Evolutionary conservation across 805 yeast species (phyloP).

Genomic region (Kluyveromyces nonfermentans): DNA sequence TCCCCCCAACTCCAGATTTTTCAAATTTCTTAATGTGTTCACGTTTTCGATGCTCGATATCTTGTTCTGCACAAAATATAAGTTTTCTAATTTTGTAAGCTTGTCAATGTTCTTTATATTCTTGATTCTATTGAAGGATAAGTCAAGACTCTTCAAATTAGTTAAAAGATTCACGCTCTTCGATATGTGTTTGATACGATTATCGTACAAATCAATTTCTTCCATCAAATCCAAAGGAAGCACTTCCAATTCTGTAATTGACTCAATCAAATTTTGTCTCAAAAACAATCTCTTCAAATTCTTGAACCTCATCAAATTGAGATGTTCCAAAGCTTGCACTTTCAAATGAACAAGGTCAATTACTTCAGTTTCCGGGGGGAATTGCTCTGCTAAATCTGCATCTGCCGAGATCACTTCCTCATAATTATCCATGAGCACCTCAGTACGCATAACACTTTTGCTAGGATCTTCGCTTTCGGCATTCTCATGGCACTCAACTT

Average conservation of each 20-base stretch:
- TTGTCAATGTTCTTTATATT: conserved; percentile 71
- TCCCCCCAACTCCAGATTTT: conserved; percentile 84
- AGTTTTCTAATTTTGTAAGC: conserved; percentile 49
- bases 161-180: conserved; percentile 52
- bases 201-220: conserved; percentile 86
- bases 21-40: conserved; percentile 44
- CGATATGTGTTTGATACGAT: conserved; percentile 79
- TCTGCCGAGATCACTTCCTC: conserved; percentile 58
- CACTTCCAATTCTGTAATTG: conserved; percentile 60
- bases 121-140: conserved; percentile 83
- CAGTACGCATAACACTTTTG: background rate
- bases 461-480: background rate
- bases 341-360: conserved; percentile 65
- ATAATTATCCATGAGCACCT: conserved; percentile 28
- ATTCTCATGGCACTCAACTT: background rate
- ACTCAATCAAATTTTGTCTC: conserved; percentile 73
- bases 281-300: conserved; percentile 55
- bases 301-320: conserved; percentile 48
- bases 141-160: conserved; percentile 55
- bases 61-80: conserved; percentile 85
- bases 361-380: conserved; percentile 47
- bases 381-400: conserved; percentile 48
- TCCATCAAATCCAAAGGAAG: conserved; percentile 48
- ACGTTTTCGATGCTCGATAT: conserved; percentile 64
- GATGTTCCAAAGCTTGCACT: conserved; percentile 51